Base-by-base conservation (phyloP, 2,329 filamentous ascomycete genomes). In the Penicillium paneum region DNA sequence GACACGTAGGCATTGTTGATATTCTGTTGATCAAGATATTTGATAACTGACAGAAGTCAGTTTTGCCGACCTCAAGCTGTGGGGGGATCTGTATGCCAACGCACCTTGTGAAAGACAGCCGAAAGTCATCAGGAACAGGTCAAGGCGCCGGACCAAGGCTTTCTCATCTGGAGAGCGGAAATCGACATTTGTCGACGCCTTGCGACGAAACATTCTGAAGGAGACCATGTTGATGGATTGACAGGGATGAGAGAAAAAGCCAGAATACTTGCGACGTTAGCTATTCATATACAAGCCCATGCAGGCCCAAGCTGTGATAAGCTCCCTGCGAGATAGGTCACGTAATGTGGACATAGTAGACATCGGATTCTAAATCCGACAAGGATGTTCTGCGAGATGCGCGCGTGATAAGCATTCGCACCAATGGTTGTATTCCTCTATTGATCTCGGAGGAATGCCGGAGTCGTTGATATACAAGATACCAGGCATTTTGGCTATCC, bases 91-190 rank as follows among this genome's bases (percentile, higher is more conserved):
- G 34, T 5, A 42, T 10, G 35, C 44, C 6, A 39, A 43, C 50
- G 36, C 66, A 65, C 73, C 72, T 62, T 76, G 73, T 32, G 70
- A 73, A 45, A 75, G 63, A 49, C 72, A 74, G 1, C 73, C 73
- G 54, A 74, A 76, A 1, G 71, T 74, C 60, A 76, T 63, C 0
- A 75, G 60, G 54, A 73, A 74, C 10, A 69, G 62, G 51, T 76
- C 74, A 8, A 75, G 67, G 21, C 70, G 66, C 31, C 68, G 64
- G 8, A 76, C 71, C 15, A 76, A 63, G 8, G 65, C 67, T 54
- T 65, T 69, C 56, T 76, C 73, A 41, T 71, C 71, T 24, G 66
- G 32, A 2, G 61, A 59, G n/a, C 62, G 56, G 15, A 43, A 2
- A 38, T 61, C 59, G 11, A 42, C 3, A 35, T 49, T 44, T n/a